Percentiles rank a stretch among this genome's conserved stretches.
These are phyloP conservation scores for Umbellularia californica DNA, from an alignment of 164 flowering plant genomes.

Conservation along the genomic window DNA sequence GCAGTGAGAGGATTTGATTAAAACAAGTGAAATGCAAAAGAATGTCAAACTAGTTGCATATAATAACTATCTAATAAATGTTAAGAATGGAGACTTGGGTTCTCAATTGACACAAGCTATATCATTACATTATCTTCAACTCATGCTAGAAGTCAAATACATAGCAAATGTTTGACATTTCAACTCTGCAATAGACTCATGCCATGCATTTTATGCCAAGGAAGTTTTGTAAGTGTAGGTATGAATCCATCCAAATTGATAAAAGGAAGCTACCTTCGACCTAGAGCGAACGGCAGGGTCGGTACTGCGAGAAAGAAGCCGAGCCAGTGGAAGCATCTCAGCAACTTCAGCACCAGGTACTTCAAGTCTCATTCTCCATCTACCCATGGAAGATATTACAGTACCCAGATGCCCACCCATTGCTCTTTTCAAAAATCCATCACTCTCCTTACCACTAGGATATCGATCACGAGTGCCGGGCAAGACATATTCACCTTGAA, in stretches of 20 bases:
- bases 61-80: background rate
- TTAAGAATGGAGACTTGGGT: background rate
- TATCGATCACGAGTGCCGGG: conserved; percentile 89
- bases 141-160: no score
- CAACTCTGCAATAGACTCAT: no score
- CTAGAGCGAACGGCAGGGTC: conserved; percentile 96
- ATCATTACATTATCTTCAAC: no score
- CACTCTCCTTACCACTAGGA: conserved; percentile 44
- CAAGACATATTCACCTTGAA: conserved; percentile 97
- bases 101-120: no score
- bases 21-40: background rate
- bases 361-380: conserved; percentile 99
- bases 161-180: no score
- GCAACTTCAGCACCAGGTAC: conserved; percentile 93
- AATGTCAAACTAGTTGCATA: background rate
- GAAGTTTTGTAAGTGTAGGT: no score
- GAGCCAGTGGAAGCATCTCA: conserved; percentile 99
- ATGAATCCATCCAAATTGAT: background rate
- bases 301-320: conserved; percentile 90
- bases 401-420: conserved; percentile 87
- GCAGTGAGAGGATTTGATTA: background rate
- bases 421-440: conserved; percentile 64
- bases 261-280: conserved; percentile 63
- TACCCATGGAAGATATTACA: conserved; percentile 96
- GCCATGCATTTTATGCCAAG: no score